A percentile compares a stretch with the other conserved stretches of the same genome.
Conservation (phyloP, 495 filamentous ascomycete genomes). For the Penicillium arizonense region DNA sequence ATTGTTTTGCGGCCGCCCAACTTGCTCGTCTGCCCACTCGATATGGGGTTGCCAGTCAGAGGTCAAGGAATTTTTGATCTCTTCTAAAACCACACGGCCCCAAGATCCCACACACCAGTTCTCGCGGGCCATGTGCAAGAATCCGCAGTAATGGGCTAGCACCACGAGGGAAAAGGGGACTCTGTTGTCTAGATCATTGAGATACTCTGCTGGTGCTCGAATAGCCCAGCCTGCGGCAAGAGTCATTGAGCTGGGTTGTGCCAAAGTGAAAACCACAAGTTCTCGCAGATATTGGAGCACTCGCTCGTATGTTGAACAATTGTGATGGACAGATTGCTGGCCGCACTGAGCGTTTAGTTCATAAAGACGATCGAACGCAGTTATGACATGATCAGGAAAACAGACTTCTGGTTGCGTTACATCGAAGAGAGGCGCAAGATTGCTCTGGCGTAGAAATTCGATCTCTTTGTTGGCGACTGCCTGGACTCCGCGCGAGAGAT, state of each 20-base stretch:
- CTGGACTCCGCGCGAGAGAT: conserved; percentile 22
- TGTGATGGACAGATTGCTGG: not conserved
- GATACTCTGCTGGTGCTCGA: conserved; percentile 5
- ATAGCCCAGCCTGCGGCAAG: conserved; percentile 24
- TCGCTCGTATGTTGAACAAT: conserved; percentile 3
- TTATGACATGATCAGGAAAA: conserved; percentile 6
- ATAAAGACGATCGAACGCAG: conserved; percentile 15
- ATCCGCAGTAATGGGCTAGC: conserved; percentile 24
- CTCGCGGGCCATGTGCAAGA: conserved; percentile 19
- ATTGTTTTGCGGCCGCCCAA: not conserved
- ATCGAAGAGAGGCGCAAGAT: conserved; percentile 23
- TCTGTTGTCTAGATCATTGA: conserved; percentile 11
- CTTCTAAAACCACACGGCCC: conserved; percentile 16
- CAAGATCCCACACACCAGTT: conserved; percentile 23
- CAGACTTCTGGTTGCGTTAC: not conserved
- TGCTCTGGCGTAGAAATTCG: conserved; percentile 15
- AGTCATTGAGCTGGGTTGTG: conserved; percentile 22
- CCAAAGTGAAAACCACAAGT: conserved; percentile 13
- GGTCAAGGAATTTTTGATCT: conserved; percentile 15
- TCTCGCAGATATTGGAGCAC: conserved; percentile 9
- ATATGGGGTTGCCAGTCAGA: conserved; percentile 19
- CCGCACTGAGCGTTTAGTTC: conserved; percentile 9
- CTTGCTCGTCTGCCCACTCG: conserved; percentile 13
- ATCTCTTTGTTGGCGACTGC: conserved; percentile 4
- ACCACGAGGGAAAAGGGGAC: conserved; percentile 22